These are phyloP conservation scores for Chaetomiaceae sp. DNA, from an alignment of 2,329 filamentous ascomycete species.

Conservation along the genomic window DNA sequence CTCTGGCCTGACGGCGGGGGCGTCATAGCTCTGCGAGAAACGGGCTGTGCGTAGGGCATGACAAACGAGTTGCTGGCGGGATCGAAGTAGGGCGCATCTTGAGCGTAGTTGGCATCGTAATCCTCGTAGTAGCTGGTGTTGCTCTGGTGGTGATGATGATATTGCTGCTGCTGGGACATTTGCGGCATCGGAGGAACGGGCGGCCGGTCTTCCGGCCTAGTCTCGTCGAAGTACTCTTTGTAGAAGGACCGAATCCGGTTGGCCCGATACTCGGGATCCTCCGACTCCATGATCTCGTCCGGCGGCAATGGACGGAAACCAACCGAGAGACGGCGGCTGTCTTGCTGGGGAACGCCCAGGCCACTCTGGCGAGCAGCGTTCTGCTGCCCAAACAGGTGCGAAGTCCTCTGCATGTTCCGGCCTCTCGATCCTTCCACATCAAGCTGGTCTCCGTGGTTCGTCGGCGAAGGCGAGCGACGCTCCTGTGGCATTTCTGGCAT, in stretches of 20 bases:
- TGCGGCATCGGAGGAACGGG: constrained; percentile 32
- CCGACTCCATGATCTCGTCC: constrained; percentile 68
- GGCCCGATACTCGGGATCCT: constrained; percentile 89
- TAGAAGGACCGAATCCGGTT: constrained; percentile 98
- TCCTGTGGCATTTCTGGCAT: constrained; percentile 14
- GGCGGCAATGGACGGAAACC: constrained; percentile 82
- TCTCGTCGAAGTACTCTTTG: constrained; percentile 97
- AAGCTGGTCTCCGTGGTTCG: constrained; percentile 20
- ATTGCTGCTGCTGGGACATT: constrained; percentile 22
- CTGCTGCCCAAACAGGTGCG: constrained; percentile 26
- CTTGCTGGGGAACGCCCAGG: constrained; percentile 49
- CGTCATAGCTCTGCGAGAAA: constrained; percentile 89
- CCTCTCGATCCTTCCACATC: constrained; percentile 31
- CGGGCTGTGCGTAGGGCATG: constrained; percentile 76
- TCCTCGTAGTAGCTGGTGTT: constrained; percentile 58
- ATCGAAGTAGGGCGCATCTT: constrained; percentile 62
- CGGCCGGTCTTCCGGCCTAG: constrained; percentile 43
- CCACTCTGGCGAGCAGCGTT: constrained; percentile 27
- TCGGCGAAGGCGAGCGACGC: constrained; percentile 12
- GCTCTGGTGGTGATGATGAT: constrained; percentile 12
- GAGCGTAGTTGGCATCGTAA: constrained; percentile 63
- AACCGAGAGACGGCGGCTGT: constrained; percentile 57
- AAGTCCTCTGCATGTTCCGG: constrained; percentile 30
- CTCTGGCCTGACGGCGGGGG: constrained; percentile 63
- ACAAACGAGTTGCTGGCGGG: constrained; percentile 65